A percentile compares a stretch with the other conserved stretches of the same genome.
Evolutionary conservation across 2,329 filamentous ascomycete species (phyloP).

Genomic region (Fusarium aywerte): DNA sequence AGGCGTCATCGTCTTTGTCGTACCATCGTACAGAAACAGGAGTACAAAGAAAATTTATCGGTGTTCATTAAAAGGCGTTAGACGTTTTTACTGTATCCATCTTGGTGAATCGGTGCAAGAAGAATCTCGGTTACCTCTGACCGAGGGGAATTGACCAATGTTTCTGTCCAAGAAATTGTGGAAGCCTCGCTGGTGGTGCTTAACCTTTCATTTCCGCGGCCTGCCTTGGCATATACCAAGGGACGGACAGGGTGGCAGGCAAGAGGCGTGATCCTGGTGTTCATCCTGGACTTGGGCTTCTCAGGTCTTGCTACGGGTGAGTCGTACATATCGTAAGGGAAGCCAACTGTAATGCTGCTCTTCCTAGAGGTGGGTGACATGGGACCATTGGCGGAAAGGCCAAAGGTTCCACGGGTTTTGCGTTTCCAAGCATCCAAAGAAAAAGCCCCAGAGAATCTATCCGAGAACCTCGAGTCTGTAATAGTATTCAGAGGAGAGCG

Average conservation of each 20-base stretch:
- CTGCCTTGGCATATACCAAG: neutral
- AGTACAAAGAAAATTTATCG: slow-evolving; percentile 8
- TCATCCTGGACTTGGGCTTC: neutral
- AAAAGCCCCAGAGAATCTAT: slow-evolving; percentile 31
- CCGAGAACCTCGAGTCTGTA: slow-evolving; percentile 32
- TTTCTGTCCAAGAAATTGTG: slow-evolving; percentile 31
- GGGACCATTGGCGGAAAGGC: slow-evolving; percentile 15
- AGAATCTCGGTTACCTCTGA: slow-evolving; percentile 24
- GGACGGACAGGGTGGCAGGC: neutral
- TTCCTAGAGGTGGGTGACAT: slow-evolving; percentile 32
- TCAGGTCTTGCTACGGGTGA: slow-evolving; percentile 1
- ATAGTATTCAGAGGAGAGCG: slow-evolving; percentile 24
- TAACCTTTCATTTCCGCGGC: neutral
- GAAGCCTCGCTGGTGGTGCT: slow-evolving; percentile 34
- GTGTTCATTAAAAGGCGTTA: slow-evolving; percentile 14
- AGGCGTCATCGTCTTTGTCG: slow-evolving; percentile 14
- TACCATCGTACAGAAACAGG: slow-evolving; percentile 10
- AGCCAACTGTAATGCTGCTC: slow-evolving; percentile 39
- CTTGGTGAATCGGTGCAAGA: slow-evolving; percentile 20
- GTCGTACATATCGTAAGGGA: slow-evolving; percentile 32
- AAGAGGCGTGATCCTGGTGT: neutral
- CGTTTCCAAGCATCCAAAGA: slow-evolving; percentile 38
- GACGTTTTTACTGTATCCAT: slow-evolving; percentile 21
- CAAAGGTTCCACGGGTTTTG: slow-evolving; percentile 34
- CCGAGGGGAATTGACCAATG: neutral